phyloP scores from a whole-genome alignment of 108 stramenopile species.

The Fistulifera solaris region DNA sequence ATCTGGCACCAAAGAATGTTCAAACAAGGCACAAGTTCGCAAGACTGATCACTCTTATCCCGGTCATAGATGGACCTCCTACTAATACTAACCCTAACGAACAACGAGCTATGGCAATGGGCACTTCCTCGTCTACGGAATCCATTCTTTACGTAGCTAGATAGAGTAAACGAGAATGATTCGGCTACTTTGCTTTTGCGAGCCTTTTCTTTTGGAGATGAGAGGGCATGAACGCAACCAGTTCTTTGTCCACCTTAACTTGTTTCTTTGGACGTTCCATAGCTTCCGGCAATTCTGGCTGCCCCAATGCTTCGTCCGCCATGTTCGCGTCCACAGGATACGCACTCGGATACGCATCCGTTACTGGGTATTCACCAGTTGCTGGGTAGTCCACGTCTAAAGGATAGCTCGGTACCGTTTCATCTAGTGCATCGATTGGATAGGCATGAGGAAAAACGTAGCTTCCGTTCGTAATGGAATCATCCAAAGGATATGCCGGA shows the following conservation, averaged over 20 bases:
- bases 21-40: too few species aligned
- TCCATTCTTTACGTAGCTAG: too few species aligned
- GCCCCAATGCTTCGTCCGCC: slow-evolving; percentile 8
- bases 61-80: too few species aligned
- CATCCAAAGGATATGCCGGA: slow-evolving; percentile 14
- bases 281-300: neutral
- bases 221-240: slow-evolving; percentile 67
- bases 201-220: slow-evolving; percentile 28
- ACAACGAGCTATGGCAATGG: too few species aligned
- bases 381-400: slow-evolving; percentile 12
- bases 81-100: too few species aligned
- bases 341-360: slow-evolving; percentile 6
- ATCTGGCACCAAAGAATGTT: too few species aligned
- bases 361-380: slow-evolving; percentile 24
- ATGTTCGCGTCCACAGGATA: slow-evolving; percentile 13
- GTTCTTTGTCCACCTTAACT: slow-evolving; percentile 57
- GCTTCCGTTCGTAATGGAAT: neutral
- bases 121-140: too few species aligned
- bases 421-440: slow-evolving; percentile 17
- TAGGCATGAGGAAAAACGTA: slow-evolving; percentile 10
- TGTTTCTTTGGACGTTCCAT: slow-evolving; percentile 20
- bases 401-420: slow-evolving; percentile 11
- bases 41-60: too few species aligned
- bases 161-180: too few species aligned
- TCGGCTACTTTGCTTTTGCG: slow-evolving; percentile 9